phyloP scores from a whole-genome alignment of 306 rosid genomes.

The Gleditsia sinensis region DNA sequence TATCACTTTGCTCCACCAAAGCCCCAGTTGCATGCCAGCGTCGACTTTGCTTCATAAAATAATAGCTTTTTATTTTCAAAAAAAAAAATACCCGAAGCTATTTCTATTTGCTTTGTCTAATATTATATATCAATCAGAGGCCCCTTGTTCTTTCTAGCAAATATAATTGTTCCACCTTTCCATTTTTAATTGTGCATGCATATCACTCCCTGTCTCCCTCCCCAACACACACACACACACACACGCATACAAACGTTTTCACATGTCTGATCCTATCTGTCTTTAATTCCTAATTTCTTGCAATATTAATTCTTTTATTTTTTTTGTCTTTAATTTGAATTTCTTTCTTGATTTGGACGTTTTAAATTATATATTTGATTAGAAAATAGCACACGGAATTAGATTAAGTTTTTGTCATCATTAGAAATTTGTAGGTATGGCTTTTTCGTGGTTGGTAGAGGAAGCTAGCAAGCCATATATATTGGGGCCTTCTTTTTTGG shows the following conservation, averaged over 20 bases:
- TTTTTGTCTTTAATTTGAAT: not conserved
- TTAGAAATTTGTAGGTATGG: conserved; percentile 23
- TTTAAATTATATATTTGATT: not conserved
- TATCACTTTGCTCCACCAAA: conserved; percentile 71
- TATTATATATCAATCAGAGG: not conserved
- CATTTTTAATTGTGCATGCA: conserved; percentile 51
- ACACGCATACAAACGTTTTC: too few relatives aligned
- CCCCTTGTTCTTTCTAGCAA: conserved; percentile 25
- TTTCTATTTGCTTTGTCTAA: conserved; percentile 24
- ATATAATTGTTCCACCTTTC: conserved; percentile 11
- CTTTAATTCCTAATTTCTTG: too few relatives aligned
- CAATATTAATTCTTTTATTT: too few relatives aligned
- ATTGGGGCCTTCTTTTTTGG: conserved; percentile 52
- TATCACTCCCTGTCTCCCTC: conserved; percentile 45
- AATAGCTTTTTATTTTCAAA: conserved; percentile 41
- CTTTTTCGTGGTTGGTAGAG: conserved; percentile 39
- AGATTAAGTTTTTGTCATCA: conserved; percentile 33
- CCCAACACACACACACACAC: too few relatives aligned
- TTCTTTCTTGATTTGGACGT: conserved; percentile 6
- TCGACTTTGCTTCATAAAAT: conserved; percentile 50
- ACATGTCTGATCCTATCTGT: conserved; percentile 33
- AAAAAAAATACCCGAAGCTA: conserved; percentile 16
- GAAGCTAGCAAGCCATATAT: conserved; percentile 19
- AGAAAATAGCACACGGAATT: not conserved
- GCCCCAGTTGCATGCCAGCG: conserved; percentile 55